These are phyloP conservation scores for Vitis riparia DNA, from an alignment of 164 flowering plant species.

Conservation along the genomic window DNA sequence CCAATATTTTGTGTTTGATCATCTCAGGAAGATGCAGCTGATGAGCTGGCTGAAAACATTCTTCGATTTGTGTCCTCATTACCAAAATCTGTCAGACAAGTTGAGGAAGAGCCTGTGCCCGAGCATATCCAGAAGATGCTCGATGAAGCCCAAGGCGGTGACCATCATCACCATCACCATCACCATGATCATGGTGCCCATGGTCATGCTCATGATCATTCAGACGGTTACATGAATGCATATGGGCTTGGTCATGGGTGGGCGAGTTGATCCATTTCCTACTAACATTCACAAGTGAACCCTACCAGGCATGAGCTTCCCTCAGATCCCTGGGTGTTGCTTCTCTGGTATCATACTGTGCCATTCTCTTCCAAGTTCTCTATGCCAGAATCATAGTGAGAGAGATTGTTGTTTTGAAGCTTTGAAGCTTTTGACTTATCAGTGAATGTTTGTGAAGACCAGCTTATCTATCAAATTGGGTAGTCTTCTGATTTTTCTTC, in stretches of 20 bases:
- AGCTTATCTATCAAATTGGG: not conserved
- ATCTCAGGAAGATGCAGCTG: slow-evolving; percentile 63
- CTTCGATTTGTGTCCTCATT: slow-evolving; percentile 60
- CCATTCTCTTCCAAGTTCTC: not conserved
- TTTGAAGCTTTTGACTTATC: not conserved
- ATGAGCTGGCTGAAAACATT: slow-evolving; percentile 63
- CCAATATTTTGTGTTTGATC: not conserved
- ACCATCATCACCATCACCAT: slow-evolving; percentile 31
- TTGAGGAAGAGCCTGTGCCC: slow-evolving; percentile 60
- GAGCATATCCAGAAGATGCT: slow-evolving; percentile 63
- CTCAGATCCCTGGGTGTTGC: too few species aligned
- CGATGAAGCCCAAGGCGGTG: slow-evolving; percentile 44
- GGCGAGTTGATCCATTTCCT: slow-evolving; percentile 26
- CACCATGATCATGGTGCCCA: slow-evolving; percentile 32
- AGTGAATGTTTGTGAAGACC: not conserved
- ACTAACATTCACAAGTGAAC: too few species aligned
- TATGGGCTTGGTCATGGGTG: slow-evolving; percentile 75
- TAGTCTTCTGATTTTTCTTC: too few species aligned
- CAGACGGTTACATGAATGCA: slow-evolving; percentile 50
- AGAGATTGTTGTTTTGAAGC: slow-evolving; percentile 2
- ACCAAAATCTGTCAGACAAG: slow-evolving; percentile 52
- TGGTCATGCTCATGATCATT: slow-evolving; percentile 38
- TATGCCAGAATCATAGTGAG: not conserved
- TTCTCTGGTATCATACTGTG: too few species aligned
- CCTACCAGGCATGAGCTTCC: too few species aligned